Conservation (phyloP, 2,329 filamentous ascomycete species). For the Alternaria consortialis region DNA sequence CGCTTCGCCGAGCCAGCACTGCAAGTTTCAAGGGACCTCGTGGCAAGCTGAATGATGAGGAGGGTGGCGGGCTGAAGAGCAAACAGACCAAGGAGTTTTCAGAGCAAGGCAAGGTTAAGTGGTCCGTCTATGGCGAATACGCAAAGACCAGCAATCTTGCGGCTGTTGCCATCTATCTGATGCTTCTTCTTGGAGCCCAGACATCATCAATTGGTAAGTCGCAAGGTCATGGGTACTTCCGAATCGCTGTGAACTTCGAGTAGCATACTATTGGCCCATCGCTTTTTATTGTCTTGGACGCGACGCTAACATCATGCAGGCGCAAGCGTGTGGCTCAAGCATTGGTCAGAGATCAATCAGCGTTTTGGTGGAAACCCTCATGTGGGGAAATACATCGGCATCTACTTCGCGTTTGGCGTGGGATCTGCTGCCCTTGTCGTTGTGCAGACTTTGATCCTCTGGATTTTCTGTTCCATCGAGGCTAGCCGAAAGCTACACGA, state of each 20-base stretch:
- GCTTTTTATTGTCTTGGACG: conserved; percentile 24
- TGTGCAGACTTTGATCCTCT: conserved; percentile 90
- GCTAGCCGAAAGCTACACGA: conserved; percentile 96
- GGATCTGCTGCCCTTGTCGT: conserved; percentile 87
- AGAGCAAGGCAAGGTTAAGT: conserved; percentile 98
- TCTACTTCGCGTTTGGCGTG: conserved; percentile 95
- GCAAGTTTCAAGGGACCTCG: conserved; percentile 88
- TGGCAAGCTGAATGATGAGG: conserved; percentile 85
- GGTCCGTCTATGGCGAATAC: conserved; percentile 93
- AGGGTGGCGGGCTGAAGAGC: conserved; percentile 76
- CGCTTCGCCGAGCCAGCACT: conserved; percentile 87
- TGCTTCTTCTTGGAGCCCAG: conserved; percentile 81
- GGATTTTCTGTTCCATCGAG: conserved; percentile 99
- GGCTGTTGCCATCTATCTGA: conserved; percentile 82
- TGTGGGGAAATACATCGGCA: conserved; percentile 88
- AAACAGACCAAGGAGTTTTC: conserved; percentile 86
- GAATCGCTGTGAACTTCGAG: no score
- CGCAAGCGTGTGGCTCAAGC: conserved; percentile 91
- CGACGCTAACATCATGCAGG: conserved; percentile 56
- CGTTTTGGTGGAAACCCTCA: conserved; percentile 72
- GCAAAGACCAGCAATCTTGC: conserved; percentile 91
- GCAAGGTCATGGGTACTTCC: neutral
- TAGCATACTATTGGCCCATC: conserved; percentile 27
- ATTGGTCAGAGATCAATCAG: conserved; percentile 86
- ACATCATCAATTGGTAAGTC: conserved; percentile 77